Evolutionary conservation across 2,329 filamentous ascomycete species (phyloP).

Genomic region (Colletotrichum melonis): DNA sequence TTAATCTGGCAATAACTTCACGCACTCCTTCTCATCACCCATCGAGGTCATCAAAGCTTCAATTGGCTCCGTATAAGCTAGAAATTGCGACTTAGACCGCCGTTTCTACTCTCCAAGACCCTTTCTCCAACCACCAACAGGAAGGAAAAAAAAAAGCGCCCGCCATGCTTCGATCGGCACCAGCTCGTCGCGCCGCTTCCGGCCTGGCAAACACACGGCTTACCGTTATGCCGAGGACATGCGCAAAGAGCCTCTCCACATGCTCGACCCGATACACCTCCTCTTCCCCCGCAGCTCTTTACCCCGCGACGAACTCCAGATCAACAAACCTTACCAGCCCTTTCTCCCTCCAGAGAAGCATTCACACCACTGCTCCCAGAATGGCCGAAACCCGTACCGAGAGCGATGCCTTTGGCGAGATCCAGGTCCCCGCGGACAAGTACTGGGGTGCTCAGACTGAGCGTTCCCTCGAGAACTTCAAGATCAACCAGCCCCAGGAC

Average conservation of each 20-base stretch:
- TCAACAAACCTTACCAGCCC: slow-evolving; percentile 24
- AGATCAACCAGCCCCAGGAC: slow-evolving; percentile 99
- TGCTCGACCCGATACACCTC: slow-evolving; percentile 29
- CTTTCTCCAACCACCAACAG: slow-evolving; percentile 11
- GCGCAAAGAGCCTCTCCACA: slow-evolving; percentile 34
- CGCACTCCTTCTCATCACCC: background rate
- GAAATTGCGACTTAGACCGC: slow-evolving; percentile 5
- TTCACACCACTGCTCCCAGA: slow-evolving; percentile 59
- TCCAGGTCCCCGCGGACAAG: slow-evolving; percentile 90
- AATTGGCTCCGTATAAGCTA: slow-evolving; percentile 15
- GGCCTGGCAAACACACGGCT: slow-evolving; percentile 33
- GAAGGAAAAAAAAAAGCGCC: slow-evolving; percentile 9
- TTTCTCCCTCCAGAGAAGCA: slow-evolving; percentile 32
- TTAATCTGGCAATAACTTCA: background rate
- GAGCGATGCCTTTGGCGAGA: slow-evolving; percentile 97
- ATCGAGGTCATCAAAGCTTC: background rate
- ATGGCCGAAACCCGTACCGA: slow-evolving; percentile 78
- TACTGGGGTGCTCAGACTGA: slow-evolving; percentile 99
- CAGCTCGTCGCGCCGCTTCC: slow-evolving; percentile 35
- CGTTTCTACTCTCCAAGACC: slow-evolving; percentile 4
- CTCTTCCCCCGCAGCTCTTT: slow-evolving; percentile 31
- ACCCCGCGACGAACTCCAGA: slow-evolving; percentile 29
- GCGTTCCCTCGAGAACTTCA: slow-evolving; percentile 96
- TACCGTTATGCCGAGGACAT: slow-evolving; percentile 34
- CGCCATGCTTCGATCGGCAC: slow-evolving; percentile 32